These are phyloP conservation scores for Heliamphora pulchella DNA, from an alignment of 179 eudicot species.

Conservation along the genomic window DNA sequence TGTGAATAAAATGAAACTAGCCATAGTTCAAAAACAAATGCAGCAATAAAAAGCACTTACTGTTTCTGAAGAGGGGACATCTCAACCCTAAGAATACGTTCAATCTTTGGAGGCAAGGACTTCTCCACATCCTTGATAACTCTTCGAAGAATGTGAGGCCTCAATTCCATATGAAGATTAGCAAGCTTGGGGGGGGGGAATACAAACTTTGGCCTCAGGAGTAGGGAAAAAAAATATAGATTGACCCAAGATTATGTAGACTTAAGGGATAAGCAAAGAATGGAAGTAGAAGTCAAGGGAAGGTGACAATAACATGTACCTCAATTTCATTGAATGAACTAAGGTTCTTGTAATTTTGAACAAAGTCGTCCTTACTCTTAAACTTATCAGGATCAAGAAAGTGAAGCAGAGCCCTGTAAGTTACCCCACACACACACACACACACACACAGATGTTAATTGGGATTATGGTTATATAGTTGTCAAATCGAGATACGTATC, in stretches of 20 bases:
- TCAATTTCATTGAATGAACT: slow-evolving; percentile 95
- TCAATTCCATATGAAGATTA: slow-evolving; percentile 94
- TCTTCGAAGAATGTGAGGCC: slow-evolving; percentile 98
- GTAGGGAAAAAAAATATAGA: background rate
- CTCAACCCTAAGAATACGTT: slow-evolving; percentile 94
- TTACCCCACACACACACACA: too few species aligned
- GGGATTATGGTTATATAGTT: too few species aligned
- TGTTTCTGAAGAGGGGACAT: slow-evolving; percentile 99
- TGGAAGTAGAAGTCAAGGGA: background rate
- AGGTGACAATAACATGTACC: slow-evolving; percentile 31
- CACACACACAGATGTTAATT: too few species aligned
- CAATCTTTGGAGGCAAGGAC: slow-evolving; percentile 98
- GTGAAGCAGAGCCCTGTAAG: slow-evolving; percentile 91
- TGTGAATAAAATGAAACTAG: slow-evolving; percentile 8
- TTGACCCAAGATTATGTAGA: background rate
- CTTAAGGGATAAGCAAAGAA: background rate
- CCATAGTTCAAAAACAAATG: background rate
- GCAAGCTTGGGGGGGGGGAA: slow-evolving; percentile 41
- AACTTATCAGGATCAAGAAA: slow-evolving; percentile 92
- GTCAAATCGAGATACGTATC: too few species aligned
- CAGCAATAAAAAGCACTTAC: slow-evolving; percentile 35
- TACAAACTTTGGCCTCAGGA: slow-evolving; percentile 12
- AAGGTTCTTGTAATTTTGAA: slow-evolving; percentile 92
- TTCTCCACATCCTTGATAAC: slow-evolving; percentile 99
- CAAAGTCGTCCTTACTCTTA: slow-evolving; percentile 81